Base-by-base conservation (phyloP, 495 filamentous ascomycete species). In the Penicillium soppii region DNA sequence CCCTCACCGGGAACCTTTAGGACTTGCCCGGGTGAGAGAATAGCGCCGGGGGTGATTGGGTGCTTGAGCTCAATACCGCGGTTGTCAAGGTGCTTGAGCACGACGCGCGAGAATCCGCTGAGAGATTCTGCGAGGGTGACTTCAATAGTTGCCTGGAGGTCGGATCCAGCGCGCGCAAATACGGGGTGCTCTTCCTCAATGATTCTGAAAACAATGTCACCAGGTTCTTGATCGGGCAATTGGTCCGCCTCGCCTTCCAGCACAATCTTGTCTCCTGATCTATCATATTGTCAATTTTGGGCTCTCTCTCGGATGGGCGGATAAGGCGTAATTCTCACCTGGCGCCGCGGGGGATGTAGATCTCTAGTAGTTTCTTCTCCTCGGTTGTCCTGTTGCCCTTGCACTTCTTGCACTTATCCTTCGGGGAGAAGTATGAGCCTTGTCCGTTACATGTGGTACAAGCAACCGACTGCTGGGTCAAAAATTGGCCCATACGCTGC, bases 341-440 rank as follows among this genome's bases (percentile, higher is more conserved):
- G 29, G 91, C 86, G 37, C 94, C 94, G 32, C 87, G 86, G 25
- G 94, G 91, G 50, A 98, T 96, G 72, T 97, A 97, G 30, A 98
- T 83, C 70, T 98, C 95, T 37, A 98, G 72, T 10, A 94, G 86
- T 74, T 97, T 98, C 69, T 86, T 92, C 66, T 90, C 85, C 63
- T 89, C 83, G 26, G 79, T 75, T 4, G 89, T 88, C 43, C 88
- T 81, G 63, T 87, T 84, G 38, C 94, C 94, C 73, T 97, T 96
- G 82, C 95, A 98, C 77, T 95, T 96, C 78, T 92, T 95, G 78
- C 94, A 98, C 65, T 88, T 87, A 54, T 98, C 94, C 76, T 97
- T 97, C 55, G 94, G 90, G 69, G 88, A 88, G 76, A 84, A 95
- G 58, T 91, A 82, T 49, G 83, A 82, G 12, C 94, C 94, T 12